Conservation (phyloP, 345 rosid species). For the Pelargonium nanum region DNA sequence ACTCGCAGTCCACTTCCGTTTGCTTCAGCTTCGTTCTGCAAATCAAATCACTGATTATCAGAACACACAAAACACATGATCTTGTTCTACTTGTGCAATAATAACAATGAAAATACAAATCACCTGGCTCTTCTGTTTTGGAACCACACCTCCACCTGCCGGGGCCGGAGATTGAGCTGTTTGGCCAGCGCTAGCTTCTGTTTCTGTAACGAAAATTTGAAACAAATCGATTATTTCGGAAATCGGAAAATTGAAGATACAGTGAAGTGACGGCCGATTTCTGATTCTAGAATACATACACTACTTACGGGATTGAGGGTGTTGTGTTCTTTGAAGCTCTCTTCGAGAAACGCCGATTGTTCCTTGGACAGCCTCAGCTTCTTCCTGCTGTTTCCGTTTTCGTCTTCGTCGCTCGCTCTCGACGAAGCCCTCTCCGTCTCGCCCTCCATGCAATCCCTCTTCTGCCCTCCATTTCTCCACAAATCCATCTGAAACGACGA, state of each 20-base stretch:
- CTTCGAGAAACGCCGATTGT: constrained; percentile 95
- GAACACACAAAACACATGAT: background rate
- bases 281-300: constrained; percentile 25
- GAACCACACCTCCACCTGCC: constrained; percentile 99
- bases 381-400: constrained; percentile 78
- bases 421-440: constrained; percentile 50
- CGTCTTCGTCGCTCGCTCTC: constrained; percentile 80
- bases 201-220: constrained; percentile 34
- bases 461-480: constrained; percentile 38
- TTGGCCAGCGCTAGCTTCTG: constrained; percentile 87
- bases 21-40: constrained; percentile 94
- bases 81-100: background rate
- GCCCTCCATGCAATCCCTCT: constrained; percentile 29
- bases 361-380: constrained; percentile 93
- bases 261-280: background rate
- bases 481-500: constrained; percentile 84
- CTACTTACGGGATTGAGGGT: constrained; percentile 89
- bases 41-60: background rate
- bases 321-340: constrained; percentile 86
- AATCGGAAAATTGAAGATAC: background rate
- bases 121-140: constrained; percentile 98
- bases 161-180: constrained; percentile 87
- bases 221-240: background rate
- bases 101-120: background rate
- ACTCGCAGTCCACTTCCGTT: constrained; percentile 97